Base-by-base conservation (phyloP, 371 early-diverging fungal genomes). In the Rhizopus sp. region DNA sequence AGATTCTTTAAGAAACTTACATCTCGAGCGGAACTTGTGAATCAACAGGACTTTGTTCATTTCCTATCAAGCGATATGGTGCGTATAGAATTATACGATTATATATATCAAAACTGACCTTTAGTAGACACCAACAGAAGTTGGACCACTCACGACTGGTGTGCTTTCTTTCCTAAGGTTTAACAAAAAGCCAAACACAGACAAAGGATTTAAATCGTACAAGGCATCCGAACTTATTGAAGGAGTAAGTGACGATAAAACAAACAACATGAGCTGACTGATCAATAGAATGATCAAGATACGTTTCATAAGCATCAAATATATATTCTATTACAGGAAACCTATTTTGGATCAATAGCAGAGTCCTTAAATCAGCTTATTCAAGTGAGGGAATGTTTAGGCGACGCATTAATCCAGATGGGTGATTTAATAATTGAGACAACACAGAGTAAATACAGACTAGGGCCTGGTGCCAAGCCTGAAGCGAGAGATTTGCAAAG, bases 21-120 rank as follows among this genome's bases (percentile, higher is more conserved):
- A 15, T 50, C 56, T 29, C 69, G 85, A 12, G 32, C 50, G 40
- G 80, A 74, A 33, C 69, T 85, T 57, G 61, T 59, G 7, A 61
- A 73, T 6, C 67, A 79, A 55, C 58, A 66, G 16, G 69, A 75
- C 29, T 78, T 81, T 37, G 57, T 73, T 5, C 78, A 80, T 67
- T 85, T 85, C 64, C 53, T 85, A 51, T 83, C 83, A 50, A 75
- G 70, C 58, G 83, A 85, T 33, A 83, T 85, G 85, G 85, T 85
- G 80, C 60, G 29, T 32, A 52, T 32, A 50, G 15, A 35, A 13
- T 12, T 15, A 23, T 54, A 34, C 5, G 33, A 15, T 32, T 37
- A 31, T 30, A n/a, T n/a, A n/a, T 31, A 39, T 53, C 44, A 9
- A 50, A 40, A 30, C 31, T 50, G 17, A 44, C 10, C 49, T 35